Conservation (phyloP, 2,329 filamentous ascomycete species). For the Leptographium galeiforme region DNA sequence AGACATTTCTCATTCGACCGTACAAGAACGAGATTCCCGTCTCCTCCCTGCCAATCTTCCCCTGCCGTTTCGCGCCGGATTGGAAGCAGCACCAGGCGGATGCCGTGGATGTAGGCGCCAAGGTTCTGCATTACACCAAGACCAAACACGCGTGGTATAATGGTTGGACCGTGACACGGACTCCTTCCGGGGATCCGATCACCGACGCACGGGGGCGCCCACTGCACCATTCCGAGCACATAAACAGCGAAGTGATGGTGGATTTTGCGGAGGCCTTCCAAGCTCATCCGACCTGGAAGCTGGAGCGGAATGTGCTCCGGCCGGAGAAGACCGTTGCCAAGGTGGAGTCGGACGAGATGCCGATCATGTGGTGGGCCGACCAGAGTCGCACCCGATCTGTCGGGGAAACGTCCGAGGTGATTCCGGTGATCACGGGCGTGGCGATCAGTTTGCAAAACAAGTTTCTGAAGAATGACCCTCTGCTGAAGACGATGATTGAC, state of each 20-base stretch:
- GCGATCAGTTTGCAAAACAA: slow-evolving; percentile 4
- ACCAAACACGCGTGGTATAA: slow-evolving; percentile 25
- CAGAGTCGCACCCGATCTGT: slow-evolving; percentile 1
- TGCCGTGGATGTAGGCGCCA: not conserved
- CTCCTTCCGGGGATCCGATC: slow-evolving; percentile 14
- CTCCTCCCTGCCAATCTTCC: slow-evolving; percentile 2
- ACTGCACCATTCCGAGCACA: slow-evolving; percentile 8
- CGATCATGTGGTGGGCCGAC: slow-evolving; percentile 3
- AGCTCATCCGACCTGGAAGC: slow-evolving; percentile 8
- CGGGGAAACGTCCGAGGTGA: slow-evolving; percentile 5
- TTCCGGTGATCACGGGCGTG: slow-evolving; percentile 7
- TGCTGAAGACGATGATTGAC: not conserved
- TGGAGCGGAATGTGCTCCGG: slow-evolving; percentile 1
- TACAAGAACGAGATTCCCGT: not conserved
- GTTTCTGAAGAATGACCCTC: slow-evolving; percentile 1
- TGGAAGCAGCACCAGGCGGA: not conserved
- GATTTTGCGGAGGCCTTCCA: slow-evolving; percentile 14
- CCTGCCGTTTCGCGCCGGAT: slow-evolving; percentile 1
- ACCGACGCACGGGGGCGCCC: not conserved
- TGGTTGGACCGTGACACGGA: slow-evolving; percentile 26
- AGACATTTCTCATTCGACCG: slow-evolving; percentile 1
- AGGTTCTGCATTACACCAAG: slow-evolving; percentile 17
- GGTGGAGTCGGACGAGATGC: not conserved
- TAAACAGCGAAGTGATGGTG: slow-evolving; percentile 15
- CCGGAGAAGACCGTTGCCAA: not conserved